phyloP scores from a whole-genome alignment of 768 basidiomycete species.

The Crepidotus variabilis region DNA sequence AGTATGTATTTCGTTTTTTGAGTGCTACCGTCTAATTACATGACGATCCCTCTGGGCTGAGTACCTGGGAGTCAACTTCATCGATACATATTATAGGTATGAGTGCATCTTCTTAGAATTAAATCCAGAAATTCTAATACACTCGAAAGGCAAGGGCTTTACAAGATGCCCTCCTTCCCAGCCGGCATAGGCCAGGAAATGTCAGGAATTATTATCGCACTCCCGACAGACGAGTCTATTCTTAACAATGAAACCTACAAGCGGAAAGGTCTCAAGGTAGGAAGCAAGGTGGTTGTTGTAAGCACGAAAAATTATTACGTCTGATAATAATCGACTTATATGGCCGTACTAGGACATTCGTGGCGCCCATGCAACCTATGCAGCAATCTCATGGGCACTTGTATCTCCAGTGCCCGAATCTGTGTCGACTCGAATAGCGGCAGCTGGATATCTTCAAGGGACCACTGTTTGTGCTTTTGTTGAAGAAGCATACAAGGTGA shows the following conservation, averaged over 20 bases:
- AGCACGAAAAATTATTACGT: constrained; percentile 14
- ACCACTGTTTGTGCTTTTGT: constrained; percentile 76
- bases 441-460: constrained; percentile 68
- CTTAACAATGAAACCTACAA: constrained; percentile 61
- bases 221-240: constrained; percentile 65
- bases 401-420: constrained; percentile 63
- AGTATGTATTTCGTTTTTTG: constrained; percentile 17
- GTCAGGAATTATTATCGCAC: constrained; percentile 67
- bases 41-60: constrained; percentile 43
- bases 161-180: constrained; percentile 55
- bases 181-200: constrained; percentile 74
- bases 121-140: not conserved
- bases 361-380: constrained; percentile 68
- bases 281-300: constrained; percentile 73
- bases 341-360: constrained; percentile 33
- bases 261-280: constrained; percentile 59
- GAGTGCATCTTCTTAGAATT: constrained; percentile 21
- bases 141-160: constrained; percentile 52
- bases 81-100: constrained; percentile 74
- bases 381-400: constrained; percentile 58
- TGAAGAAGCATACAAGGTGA: constrained; percentile 81
- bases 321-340: no score
- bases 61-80: constrained; percentile 84
- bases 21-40: not conserved
- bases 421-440: constrained; percentile 59